Evolutionary conservation across 768 basidiomycete genomes (phyloP).

Genomic region (Boletus reticuloceps): DNA sequence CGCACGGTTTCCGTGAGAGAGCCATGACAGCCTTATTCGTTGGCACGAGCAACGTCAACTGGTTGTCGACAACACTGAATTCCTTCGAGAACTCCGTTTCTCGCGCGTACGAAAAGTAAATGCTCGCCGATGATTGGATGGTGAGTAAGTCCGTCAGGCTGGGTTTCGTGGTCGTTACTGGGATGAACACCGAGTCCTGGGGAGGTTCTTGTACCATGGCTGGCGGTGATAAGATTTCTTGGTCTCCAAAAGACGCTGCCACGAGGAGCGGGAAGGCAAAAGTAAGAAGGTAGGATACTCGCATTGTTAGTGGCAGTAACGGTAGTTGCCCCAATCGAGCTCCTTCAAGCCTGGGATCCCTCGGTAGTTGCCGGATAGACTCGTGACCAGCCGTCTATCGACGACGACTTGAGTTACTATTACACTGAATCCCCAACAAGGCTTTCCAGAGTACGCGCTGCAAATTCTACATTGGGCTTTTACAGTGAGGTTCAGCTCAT

Average conservation of each 20-base stretch:
- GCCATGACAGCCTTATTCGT: conserved; percentile 89
- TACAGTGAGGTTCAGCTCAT: no score
- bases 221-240: conserved; percentile 22
- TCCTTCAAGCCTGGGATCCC: no score
- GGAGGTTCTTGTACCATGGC: conserved; percentile 10
- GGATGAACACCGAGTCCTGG: conserved; percentile 24
- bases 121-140: conserved; percentile 69
- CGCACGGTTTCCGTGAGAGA: conserved; percentile 78
- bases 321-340: not conserved
- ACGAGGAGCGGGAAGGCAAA: conserved; percentile 31
- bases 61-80: conserved; percentile 34
- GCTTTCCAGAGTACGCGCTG: no score
- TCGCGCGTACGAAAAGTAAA: conserved; percentile 82
- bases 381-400: no score
- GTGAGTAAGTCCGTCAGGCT: conserved; percentile 76
- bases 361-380: no score
- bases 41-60: conserved; percentile 70
- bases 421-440: no score
- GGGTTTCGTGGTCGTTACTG: conserved; percentile 46
- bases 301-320: conserved; percentile 14
- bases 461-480: no score
- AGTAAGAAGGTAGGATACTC: conserved; percentile 16
- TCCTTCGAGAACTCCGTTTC: conserved; percentile 60
- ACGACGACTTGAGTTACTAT: no score
- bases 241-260: conserved; percentile 29